Evolutionary conservation across 805 yeast genomes (phyloP).

Genomic region (Lipomyces yamanashiensis): DNA sequence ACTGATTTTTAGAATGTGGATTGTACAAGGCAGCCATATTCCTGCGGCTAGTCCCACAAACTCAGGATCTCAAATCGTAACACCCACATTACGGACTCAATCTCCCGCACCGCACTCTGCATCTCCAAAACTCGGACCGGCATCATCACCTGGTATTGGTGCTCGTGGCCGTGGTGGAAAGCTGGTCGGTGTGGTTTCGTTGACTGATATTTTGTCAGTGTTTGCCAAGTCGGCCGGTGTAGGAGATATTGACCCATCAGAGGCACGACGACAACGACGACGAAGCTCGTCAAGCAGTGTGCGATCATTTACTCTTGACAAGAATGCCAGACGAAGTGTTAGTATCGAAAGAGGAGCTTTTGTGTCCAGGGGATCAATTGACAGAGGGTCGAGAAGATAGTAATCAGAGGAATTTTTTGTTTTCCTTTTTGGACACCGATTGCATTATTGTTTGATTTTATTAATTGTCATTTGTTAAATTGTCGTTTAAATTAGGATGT

Average conservation of each 20-base stretch:
- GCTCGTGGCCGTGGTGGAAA: constrained; percentile 61
- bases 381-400: constrained; percentile 29
- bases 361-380: constrained; percentile 25
- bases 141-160: constrained; percentile 12
- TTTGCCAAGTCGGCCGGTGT: constrained; percentile 77
- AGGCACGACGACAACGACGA: constrained; percentile 88
- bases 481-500: no score
- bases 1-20: constrained; percentile 43
- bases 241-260: constrained; percentile 71
- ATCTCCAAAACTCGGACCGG: constrained; percentile 36
- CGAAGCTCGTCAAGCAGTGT: constrained; percentile 51
- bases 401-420: neutral
- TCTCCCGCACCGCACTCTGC: constrained; percentile 36
- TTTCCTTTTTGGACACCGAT: neutral
- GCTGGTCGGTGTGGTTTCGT: constrained; percentile 85
- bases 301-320: constrained; percentile 33
- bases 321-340: constrained; percentile 30
- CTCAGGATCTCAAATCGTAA: neutral
- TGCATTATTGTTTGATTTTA: neutral
- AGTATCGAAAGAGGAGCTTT: constrained; percentile 30
- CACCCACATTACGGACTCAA: constrained; percentile 24
- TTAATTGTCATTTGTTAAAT: neutral
- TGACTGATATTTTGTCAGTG: constrained; percentile 85
- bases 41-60: constrained; percentile 17
- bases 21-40: constrained; percentile 44